Conservation (phyloP, 495 filamentous ascomycete species). For the Bathelium albidoporum region DNA sequence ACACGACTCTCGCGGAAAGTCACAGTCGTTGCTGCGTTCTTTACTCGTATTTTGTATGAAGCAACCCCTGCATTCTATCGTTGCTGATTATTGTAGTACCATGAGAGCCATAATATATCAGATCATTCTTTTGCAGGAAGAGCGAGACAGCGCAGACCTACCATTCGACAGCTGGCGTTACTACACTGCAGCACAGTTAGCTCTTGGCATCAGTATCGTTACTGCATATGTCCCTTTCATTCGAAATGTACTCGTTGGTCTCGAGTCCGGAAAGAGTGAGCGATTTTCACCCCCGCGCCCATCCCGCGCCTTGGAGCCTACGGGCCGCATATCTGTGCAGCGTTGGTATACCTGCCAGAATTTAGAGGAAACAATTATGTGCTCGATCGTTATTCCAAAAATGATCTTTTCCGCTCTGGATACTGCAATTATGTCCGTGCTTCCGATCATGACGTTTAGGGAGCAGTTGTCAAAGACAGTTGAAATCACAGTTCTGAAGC, state of each 20-base stretch:
- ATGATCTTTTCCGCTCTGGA: too few relatives aligned
- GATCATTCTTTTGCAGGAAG: neutral
- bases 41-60: neutral
- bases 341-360: too few relatives aligned
- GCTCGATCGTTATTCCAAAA: too few relatives aligned
- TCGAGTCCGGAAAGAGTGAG: neutral
- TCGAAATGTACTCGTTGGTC: neutral
- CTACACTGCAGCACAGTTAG: neutral
- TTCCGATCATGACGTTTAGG: too few relatives aligned
- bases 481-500: too few relatives aligned
- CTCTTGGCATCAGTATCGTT: neutral
- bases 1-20: neutral
- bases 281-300: too few relatives aligned
- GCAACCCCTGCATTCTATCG: neutral
- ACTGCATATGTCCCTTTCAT: neutral
- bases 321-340: too few relatives aligned
- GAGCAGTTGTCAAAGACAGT: too few relatives aligned
- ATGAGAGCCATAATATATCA: neutral
- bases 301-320: too few relatives aligned
- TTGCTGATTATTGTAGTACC: neutral
- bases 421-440: too few relatives aligned
- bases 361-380: too few relatives aligned
- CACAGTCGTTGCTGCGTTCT: neutral
- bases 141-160: neutral
- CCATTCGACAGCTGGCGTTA: neutral